Base-by-base conservation (phyloP, 805 yeast genomes). In the Teunomyces gatunensis region DNA sequence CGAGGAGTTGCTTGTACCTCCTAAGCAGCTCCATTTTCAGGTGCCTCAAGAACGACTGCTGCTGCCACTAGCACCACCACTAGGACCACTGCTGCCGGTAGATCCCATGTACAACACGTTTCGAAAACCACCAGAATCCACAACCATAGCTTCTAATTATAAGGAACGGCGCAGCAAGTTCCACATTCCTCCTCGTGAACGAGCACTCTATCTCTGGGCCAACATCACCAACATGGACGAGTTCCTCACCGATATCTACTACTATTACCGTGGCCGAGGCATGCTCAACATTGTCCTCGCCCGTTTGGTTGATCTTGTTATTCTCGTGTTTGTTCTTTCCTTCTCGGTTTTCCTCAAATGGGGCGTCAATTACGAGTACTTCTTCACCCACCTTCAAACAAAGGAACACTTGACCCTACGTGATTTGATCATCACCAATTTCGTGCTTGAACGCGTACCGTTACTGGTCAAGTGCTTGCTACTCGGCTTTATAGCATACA, bases 121-220 rank as follows among this genome's bases (percentile, higher is more conserved):
- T 2, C 13, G 40, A 12, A 44, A 46, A 40, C 35, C 40, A 23
- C 44, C 35, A 11, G 33, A 47, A 21, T 33, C 34, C 20, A 32
- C 25, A 12, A 13, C 23, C 30, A 33, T 35, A 39, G 13, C 46
- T 21, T 20, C 44, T 18, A 45, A 48, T 25, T 36, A 41, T 30
- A 36, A 29, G n/a, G 46, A 17, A 41, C 42, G 39, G 37, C 30
- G 17, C 21, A 42, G 35, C 21, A 35, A 41, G 34, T 44, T 50
- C 41, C 39, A 65, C 4, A 71, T 73, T 18, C 75, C 77, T 12
- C 77, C 77, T 3, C 66, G 64, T 42, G 97, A 91, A 60, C 71
- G 89, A 42, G 96, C 98, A 0, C 71, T 87, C 13, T 94, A 97
- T 89, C 78, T 89, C 50, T 94, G 99, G 98, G 96, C 98, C 1